Conservation (phyloP, 2,329 filamentous ascomycete genomes). For the Trichoderma aggressivum region DNA sequence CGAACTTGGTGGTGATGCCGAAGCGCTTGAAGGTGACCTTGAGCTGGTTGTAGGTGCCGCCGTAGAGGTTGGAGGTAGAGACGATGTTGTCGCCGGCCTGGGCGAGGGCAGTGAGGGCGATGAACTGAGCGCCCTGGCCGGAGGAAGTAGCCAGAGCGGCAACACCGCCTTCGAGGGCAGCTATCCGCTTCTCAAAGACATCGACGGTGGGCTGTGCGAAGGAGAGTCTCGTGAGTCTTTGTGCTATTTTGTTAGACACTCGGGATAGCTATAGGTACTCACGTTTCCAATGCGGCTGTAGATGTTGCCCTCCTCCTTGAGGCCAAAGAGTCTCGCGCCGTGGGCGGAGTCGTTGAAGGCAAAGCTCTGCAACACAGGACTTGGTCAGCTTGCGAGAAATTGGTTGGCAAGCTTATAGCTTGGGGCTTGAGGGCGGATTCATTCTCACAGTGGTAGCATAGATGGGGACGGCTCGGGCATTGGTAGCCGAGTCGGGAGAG, state of each 20-base stretch:
- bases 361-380: constrained; percentile 60
- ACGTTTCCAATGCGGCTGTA: constrained; percentile 97
- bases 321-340: constrained; percentile 88
- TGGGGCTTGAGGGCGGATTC: not conserved
- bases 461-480: constrained; percentile 88
- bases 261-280: constrained; percentile 29
- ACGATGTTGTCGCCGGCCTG: constrained; percentile 90
- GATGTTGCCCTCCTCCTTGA: constrained; percentile 97
- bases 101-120: constrained; percentile 80
- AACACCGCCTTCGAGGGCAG: constrained; percentile 89
- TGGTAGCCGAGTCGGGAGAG: constrained; percentile 74
- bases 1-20: constrained; percentile 84
- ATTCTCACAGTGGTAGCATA: constrained; percentile 73
- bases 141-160: constrained; percentile 82
- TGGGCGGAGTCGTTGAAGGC: constrained; percentile 96
- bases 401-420: not conserved
- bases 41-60: constrained; percentile 95
- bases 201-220: constrained; percentile 75
- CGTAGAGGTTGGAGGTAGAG: constrained; percentile 85
- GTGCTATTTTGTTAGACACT: not conserved
- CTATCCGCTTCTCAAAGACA: constrained; percentile 93
- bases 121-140: constrained; percentile 89
- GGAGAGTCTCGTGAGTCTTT: not conserved
- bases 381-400: not conserved
- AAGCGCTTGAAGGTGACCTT: constrained; percentile 87